Base-by-base conservation (phyloP, 176 grass and related monocot species). In the Bothriochloa decipiens region DNA sequence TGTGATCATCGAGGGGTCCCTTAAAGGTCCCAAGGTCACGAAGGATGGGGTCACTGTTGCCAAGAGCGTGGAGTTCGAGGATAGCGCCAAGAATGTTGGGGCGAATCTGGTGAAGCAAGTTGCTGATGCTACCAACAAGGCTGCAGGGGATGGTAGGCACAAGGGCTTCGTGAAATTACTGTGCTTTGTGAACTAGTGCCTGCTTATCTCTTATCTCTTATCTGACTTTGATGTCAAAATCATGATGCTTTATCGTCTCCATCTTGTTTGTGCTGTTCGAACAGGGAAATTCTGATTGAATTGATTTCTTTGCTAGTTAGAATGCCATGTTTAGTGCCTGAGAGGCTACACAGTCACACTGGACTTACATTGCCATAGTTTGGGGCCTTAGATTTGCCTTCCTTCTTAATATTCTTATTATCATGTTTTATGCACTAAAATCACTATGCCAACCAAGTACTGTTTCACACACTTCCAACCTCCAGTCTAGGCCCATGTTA, bases 31-130 rank as follows among this genome's bases (percentile, higher is more conserved):
- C 17, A 91, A 90, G 86, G 57, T 98, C 73, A 98, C 95, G 22
- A 98, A 95, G 90, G 95, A 98, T 84, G 95, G 95, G 18, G 95
- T 95, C 62, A 98, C 91, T 22, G 92, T 98, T 61, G 95, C 95
- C 28, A 98, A 94, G 80, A 93, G 87, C 65, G 94, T 95, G 5
- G 95, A 98, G 79, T 98, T 98, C 37, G 85, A 91, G 83, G 89
- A 95, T 62, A 93, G 83, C 33, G 72, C 72, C 27, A 95, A 92
- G 82, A 98, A 98, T 87, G 79, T 95, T 25, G 92, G 95, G 57
- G 92, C 95, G 12, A 88, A 81, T 81, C 89, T 98, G 85, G 95
- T 98, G 72, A 98, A 98, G 83, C 92, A 93, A 40, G 95, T 98
- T 68, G 95, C 95, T 53, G 88, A 92, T 78, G 86, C 91, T 71